Conservation (phyloP, 108 stramenopile species). For the Epipyxis sp. region DNA sequence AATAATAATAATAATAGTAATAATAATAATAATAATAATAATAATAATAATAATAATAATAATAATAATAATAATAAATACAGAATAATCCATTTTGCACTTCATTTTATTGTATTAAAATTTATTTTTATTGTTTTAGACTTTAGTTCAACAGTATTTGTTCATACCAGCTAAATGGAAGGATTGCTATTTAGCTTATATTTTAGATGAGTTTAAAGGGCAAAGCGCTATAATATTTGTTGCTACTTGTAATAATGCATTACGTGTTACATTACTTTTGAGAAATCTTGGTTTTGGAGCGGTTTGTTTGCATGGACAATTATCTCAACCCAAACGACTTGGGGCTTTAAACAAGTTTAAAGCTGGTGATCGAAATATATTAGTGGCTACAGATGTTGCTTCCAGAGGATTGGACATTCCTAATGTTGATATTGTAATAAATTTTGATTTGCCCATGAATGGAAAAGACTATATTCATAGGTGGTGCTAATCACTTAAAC, state of each 20-base stretch:
- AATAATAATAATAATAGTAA: no score
- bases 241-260: conserved; percentile 94
- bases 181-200: conserved; percentile 93
- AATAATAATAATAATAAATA: conserved; percentile 18
- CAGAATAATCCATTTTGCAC: neutral
- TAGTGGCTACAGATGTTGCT: conserved; percentile 98
- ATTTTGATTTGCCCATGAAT: conserved; percentile 86
- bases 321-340: conserved; percentile 93
- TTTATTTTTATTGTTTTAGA: conserved; percentile 43
- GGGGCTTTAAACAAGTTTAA: conserved; percentile 86
- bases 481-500: no score
- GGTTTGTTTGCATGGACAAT: conserved; percentile 94
- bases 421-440: conserved; percentile 87
- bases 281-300: conserved; percentile 94
- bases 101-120: neutral
- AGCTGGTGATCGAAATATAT: conserved; percentile 73
- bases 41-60: no score
- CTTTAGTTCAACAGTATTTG: conserved; percentile 88
- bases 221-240: conserved; percentile 92
- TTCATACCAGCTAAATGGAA: conserved; percentile 99
- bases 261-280: conserved; percentile 82
- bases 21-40: conserved; percentile 18
- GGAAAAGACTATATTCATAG: conserved; percentile 72
- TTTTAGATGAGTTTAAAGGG: conserved; percentile 92
- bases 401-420: conserved; percentile 93